Evolutionary conservation across 129 eudicot genomes (phyloP).

Genomic region (Logfia minima): DNA sequence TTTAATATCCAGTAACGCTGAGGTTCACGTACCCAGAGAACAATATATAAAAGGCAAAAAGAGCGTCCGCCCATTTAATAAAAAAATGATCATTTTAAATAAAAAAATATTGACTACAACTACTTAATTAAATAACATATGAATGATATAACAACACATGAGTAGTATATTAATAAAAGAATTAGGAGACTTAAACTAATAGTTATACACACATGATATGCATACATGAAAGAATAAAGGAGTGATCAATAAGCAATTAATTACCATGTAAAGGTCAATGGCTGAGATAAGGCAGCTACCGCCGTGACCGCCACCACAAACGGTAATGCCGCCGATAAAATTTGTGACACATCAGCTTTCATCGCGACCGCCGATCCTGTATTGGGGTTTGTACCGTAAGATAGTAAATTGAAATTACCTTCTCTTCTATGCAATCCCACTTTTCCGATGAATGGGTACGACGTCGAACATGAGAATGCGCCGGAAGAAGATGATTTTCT

Average conservation of each 20-base stretch:
- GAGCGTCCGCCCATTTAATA: no score
- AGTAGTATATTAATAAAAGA: neutral
- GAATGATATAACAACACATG: conserved; percentile 15
- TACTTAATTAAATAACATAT: neutral
- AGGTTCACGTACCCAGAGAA: no score
- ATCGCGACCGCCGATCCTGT: conserved; percentile 30
- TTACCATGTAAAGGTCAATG: conserved; percentile 85
- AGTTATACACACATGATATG: neutral
- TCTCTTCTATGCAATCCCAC: conserved; percentile 85
- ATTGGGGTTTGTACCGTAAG: conserved; percentile 54
- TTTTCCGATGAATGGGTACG: conserved; percentile 71
- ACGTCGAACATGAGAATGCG: conserved; percentile 63
- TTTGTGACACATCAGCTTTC: conserved; percentile 62
- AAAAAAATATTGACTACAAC: neutral
- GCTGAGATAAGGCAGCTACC: conserved; percentile 81
- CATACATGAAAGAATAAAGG: neutral
- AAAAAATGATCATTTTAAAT: neutral
- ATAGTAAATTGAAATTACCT: conserved; percentile 66
- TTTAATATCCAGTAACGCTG: neutral
- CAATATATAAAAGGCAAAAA: no score
- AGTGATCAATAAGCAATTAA: conserved; percentile 19
- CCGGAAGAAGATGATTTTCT: conserved; percentile 29
- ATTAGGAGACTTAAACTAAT: neutral
- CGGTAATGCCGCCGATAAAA: conserved; percentile 85
- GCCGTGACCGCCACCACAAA: conserved; percentile 96